Evolutionary conservation across 192 early-diverging fungal species (phyloP), one percentile per base, ranked within the genome.

Genomic region (Coemansia sp.): DNA sequence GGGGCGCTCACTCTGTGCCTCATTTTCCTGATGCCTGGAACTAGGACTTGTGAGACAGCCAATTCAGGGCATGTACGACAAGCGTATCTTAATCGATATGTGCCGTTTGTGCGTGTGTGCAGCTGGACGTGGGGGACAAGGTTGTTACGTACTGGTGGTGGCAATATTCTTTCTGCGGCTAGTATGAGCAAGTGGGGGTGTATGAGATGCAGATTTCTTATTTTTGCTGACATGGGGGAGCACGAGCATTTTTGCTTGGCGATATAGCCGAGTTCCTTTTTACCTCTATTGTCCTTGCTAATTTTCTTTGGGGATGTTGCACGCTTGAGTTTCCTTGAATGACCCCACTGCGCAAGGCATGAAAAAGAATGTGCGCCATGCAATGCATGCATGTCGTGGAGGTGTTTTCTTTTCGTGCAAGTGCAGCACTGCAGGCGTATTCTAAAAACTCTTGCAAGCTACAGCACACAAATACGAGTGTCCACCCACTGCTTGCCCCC

Each of bases 251-350:
- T 18, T 21, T 45, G 39, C 18, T 45, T 45, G 43, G 18, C 43
- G 43, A 45, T 45, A 45, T 45, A 45, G 43, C 43, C 43, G 43
- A 45, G 43, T 45, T 45, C 43, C 43, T 45, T 45, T 31, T 45
- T 8, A 8, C 43, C 43, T 45, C 43, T 6, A 45, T 45, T 45
- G 43, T 45, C 18, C 3, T 20, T n/a, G n/a, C 18, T 18, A 45
- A 9, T 21, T 45, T 45, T 45, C 43, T 45, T 45, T 45, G 43
- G 43, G 43, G 39, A 42, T 13, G 39, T 16, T 42, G 39, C 39
- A 16, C 16, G 39, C 43, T 45, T 45, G 5, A 9, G 43, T 45
- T 45, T n/a, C 20, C 43, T 45, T 45, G 43, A 45, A 45, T 45
- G 43, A 45, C 18, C n/a, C 43, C 43, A 45, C 43, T 45, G 43